Conservation (phyloP, 2,329 filamentous ascomycete genomes). For the Leptographium lundbergii region DNA sequence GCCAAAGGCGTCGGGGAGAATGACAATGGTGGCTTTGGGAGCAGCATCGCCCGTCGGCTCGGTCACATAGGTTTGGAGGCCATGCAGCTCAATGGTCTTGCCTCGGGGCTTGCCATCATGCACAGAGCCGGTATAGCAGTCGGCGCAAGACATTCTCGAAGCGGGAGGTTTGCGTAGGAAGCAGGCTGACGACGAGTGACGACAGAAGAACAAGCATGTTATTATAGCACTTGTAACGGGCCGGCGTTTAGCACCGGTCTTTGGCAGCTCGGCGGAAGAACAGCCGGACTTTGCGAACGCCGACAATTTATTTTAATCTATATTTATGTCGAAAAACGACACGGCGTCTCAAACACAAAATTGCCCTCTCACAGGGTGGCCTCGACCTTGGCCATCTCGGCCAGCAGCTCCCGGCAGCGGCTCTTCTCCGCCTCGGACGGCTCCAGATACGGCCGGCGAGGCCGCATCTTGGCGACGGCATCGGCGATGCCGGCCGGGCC, state of each 20-base stretch:
- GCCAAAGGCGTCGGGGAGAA: constrained; percentile 43
- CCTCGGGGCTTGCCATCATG: constrained; percentile 32
- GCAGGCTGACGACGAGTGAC: background rate
- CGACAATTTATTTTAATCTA: background rate
- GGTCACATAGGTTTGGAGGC: constrained; percentile 34
- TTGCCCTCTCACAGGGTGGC: background rate
- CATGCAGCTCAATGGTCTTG: constrained; percentile 31
- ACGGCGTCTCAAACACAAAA: no score
- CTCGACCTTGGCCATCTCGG: constrained; percentile 27
- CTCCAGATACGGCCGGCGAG: constrained; percentile 48
- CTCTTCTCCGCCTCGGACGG: constrained; percentile 30
- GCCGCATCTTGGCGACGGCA: constrained; percentile 43
- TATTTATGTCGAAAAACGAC: no score
- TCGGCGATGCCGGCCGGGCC: constrained; percentile 39
- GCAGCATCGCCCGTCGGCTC: constrained; percentile 19
- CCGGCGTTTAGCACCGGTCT: background rate
- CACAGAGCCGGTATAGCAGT: constrained; percentile 34
- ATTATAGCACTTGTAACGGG: background rate
- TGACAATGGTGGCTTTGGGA: constrained; percentile 35
- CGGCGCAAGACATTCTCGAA: constrained; percentile 20
- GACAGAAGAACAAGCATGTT: background rate
- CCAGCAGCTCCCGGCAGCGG: constrained; percentile 26
- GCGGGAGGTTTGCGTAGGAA: background rate
- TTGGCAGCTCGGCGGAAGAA: background rate
- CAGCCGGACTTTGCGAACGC: background rate